These are phyloP conservation scores for Naganishia randhawae DNA, from an alignment of 768 basidiomycete species.

Conservation along the genomic window DNA sequence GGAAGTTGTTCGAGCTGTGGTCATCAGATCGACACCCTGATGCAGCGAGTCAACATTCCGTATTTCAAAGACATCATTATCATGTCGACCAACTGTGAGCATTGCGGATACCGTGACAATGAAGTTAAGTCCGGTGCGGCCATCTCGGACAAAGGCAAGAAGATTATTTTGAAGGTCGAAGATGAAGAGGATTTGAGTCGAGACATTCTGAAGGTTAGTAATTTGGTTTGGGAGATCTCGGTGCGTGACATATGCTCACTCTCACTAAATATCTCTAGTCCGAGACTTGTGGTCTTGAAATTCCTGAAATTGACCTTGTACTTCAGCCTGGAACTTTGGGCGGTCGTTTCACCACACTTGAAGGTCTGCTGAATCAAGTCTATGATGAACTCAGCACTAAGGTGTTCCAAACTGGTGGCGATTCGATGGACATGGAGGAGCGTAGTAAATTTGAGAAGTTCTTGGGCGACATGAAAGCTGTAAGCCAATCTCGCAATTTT, in stretches of 20 bases:
- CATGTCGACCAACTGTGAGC: slow-evolving; percentile 96
- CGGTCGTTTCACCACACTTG: slow-evolving; percentile 93
- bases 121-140: slow-evolving; percentile 94
- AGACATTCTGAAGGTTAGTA: slow-evolving; percentile 82
- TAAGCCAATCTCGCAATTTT: slow-evolving; percentile 6
- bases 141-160: slow-evolving; percentile 80
- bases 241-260: neutral
- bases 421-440: slow-evolving; percentile 53
- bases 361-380: slow-evolving; percentile 88
- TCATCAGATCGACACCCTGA: slow-evolving; percentile 73
- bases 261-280: slow-evolving; percentile 58
- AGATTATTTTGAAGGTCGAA: slow-evolving; percentile 81
- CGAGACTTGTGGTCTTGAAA: slow-evolving; percentile 80
- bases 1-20: slow-evolving; percentile 86
- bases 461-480: slow-evolving; percentile 55
- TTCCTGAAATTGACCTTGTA: slow-evolving; percentile 91
- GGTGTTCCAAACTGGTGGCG: slow-evolving; percentile 71
- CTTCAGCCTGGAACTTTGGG: slow-evolving; percentile 91
- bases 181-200: slow-evolving; percentile 87
- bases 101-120: slow-evolving; percentile 93
- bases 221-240: neutral
- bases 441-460: slow-evolving; percentile 66
- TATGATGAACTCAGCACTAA: slow-evolving; percentile 92
- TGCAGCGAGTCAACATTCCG: slow-evolving; percentile 95
- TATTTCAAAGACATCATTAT: slow-evolving; percentile 98